Evolutionary conservation across 2,329 filamentous ascomycete species (phyloP), one percentile per base, ranked within the genome.

Genomic region (Fusarium buharicum): DNA sequence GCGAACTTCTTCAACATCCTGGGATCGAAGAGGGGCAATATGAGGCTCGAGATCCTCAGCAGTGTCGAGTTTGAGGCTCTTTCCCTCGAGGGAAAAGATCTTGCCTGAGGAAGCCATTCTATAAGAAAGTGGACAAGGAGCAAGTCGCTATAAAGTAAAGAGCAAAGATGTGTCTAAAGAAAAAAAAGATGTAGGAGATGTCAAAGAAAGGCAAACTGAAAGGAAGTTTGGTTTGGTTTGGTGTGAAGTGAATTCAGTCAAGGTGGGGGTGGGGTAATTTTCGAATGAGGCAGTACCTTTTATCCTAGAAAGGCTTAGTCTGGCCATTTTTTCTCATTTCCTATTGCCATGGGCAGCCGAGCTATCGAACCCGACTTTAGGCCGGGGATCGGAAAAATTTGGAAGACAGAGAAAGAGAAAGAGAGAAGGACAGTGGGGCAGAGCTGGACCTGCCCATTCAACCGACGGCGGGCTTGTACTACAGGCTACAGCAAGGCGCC

Each of bases 21-120:
- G 89, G 55, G 87, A 85, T 62, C 86, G 82, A 60, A 99, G 86
- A 45, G 86, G 84, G 68, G 89, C 85, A 72, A 97, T 91, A 76
- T 97, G 89, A 66, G 90, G 82, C 76, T 95, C 90, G 60, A 98
- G 85, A 77, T 98, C 93, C 65, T 87, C 90, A 47, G 91, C 92
- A 36, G 89, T 92, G 81, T 96, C 89, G 73, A 99, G 90, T 83
- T 97, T 97, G 71, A 98, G 86, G 72, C 90, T 90, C 81, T 90
- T 95, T 77, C 91, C 93, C 78, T 96, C 91, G 68, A 98, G 87
- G 69, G 93, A 93, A 80, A 97, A 98, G 73, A 92, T 75, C 76
- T 90, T 93, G 53, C 77, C 63, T 20, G 71, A 65, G 56, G 69
- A 65, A 56, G 72, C 56, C 75, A 77, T 76, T 57, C 46, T 66